These are phyloP conservation scores for Verbascum thapsus DNA, from an alignment of 257 asterid genomes.

Conservation along the genomic window DNA sequence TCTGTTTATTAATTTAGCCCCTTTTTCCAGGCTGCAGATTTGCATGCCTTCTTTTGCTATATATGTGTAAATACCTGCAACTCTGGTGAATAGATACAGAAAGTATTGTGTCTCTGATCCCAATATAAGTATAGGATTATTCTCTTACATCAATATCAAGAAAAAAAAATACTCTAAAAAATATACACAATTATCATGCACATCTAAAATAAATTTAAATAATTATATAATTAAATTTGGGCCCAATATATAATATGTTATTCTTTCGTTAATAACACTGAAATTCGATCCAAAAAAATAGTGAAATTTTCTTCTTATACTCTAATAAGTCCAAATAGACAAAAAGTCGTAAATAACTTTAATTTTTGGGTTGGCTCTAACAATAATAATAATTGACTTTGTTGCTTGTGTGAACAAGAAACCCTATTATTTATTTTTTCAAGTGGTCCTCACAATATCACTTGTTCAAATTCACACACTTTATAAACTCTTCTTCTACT, in stretches of 20 bases:
- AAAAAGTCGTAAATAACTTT: too few relatives aligned
- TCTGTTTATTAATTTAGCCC: too few relatives aligned
- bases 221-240: too few relatives aligned
- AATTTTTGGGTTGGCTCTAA: too few relatives aligned
- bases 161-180: constrained; percentile 8
- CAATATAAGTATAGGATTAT: constrained; percentile 31
- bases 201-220: constrained; percentile 16
- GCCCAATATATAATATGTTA: too few relatives aligned
- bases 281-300: too few relatives aligned
- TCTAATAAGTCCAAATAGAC: too few relatives aligned
- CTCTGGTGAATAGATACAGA: constrained; percentile 42
- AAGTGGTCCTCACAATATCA: constrained; percentile 30
- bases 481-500: not conserved
- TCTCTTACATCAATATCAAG: constrained; percentile 28
- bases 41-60: constrained; percentile 29
- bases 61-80: constrained; percentile 36
- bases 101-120: constrained; percentile 59
- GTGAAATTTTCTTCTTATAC: too few relatives aligned
- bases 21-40: constrained; percentile 33
- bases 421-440: not conserved
- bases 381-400: too few relatives aligned
- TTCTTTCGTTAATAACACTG: too few relatives aligned
- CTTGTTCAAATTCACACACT: constrained; percentile 10
- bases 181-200: constrained; percentile 22
- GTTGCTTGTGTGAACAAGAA: not conserved